Percentiles rank a stretch among this genome's conserved stretches.
phyloP scores from a whole-genome alignment of 1,139 yeast genomes.

The Debaryomyces fabryi region DNA sequence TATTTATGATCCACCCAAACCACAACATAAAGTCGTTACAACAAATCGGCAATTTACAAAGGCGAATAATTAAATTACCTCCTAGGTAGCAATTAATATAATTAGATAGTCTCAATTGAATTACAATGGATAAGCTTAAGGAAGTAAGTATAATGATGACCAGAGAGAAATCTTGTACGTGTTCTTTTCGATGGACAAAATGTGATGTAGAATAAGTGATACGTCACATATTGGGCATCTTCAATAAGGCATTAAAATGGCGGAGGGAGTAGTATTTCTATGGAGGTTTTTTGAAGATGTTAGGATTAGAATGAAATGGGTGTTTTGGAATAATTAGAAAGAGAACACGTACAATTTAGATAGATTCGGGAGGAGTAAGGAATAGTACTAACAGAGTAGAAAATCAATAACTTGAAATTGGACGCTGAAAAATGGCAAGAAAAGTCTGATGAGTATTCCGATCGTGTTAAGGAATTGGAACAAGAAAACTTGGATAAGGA shows the following conservation, averaged over 20 bases:
- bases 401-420: constrained; percentile 85
- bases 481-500: constrained; percentile 91
- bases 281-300: not conserved
- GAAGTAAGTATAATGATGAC: constrained; percentile 43
- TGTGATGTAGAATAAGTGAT: not conserved
- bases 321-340: not conserved
- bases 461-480: constrained; percentile 84
- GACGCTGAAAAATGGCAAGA: constrained; percentile 98
- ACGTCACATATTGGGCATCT: not conserved
- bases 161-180: not conserved
- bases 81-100: not conserved
- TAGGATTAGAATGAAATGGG: not conserved
- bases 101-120: not conserved
- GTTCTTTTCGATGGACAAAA: not conserved
- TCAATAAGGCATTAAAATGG: not conserved
- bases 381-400: constrained; percentile 41
- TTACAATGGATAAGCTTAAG: constrained; percentile 51
- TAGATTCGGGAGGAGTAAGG: not conserved
- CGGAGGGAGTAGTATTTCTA: not conserved
- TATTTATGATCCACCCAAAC: constrained; percentile 4
- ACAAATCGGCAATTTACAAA: not conserved
- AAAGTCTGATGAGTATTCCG: constrained; percentile 85
- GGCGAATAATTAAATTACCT: not conserved
- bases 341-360: not conserved
- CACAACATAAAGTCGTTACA: constrained; percentile 4